These are phyloP conservation scores for Paramecium biaurelia DNA, from an alignment of 73 alveolate genomes.

Conservation along the genomic window DNA sequence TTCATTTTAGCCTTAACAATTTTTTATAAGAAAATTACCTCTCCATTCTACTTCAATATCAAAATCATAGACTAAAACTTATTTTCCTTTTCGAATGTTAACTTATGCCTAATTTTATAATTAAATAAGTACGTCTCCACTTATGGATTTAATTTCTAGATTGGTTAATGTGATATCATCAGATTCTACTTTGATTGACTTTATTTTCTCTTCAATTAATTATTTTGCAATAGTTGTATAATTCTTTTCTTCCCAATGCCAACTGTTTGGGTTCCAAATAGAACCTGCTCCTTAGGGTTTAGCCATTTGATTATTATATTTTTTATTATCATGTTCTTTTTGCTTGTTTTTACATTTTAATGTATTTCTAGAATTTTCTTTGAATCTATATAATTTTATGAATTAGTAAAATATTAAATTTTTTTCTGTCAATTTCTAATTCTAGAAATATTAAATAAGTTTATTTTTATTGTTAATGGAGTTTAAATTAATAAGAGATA, in stretches of 20 bases:
- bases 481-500: not conserved
- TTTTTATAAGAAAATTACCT: not conserved
- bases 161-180: not conserved
- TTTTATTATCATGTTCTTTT: not conserved
- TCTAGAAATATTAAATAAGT: not conserved
- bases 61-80: constrained; percentile 36
- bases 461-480: not conserved
- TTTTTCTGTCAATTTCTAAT: not conserved
- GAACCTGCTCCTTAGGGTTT: constrained; percentile 49
- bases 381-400: not conserved
- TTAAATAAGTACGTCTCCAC: constrained; percentile 25
- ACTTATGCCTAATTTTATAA: not conserved
- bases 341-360: not conserved
- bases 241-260: constrained; percentile 57
- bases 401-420: not conserved
- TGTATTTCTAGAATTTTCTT: not conserved
- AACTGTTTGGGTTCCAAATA: constrained; percentile 41
- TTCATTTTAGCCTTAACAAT: not conserved
- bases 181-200: not conserved
- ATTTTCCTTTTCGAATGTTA: constrained; percentile 22
- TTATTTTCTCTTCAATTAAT: not conserved
- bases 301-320: not conserved
- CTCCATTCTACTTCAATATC: constrained; percentile 46
- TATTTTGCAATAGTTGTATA: constrained; percentile 4
- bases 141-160: not conserved